A percentile compares a stretch with the other conserved stretches of the same genome.
Evolutionary conservation across 768 basidiomycete genomes (phyloP).

Genomic region (Trametes cinnabarina): DNA sequence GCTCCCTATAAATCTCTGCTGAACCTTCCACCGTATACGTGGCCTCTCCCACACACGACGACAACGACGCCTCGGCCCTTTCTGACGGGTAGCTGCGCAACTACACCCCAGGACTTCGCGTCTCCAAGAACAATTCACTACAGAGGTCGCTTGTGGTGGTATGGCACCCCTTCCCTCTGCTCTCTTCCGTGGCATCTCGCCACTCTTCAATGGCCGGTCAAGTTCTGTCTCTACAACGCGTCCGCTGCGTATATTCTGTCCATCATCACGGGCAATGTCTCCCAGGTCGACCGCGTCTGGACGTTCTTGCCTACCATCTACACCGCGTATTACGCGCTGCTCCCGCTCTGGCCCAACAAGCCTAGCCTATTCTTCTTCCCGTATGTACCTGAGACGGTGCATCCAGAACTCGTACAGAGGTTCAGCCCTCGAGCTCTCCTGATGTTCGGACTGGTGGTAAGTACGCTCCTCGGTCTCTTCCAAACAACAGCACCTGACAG

Average conservation of each 20-base stretch:
- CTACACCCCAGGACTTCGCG: neutral
- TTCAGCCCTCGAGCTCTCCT: conserved; percentile 72
- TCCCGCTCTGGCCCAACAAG: conserved; percentile 54
- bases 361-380: conserved; percentile 50
- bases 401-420: conserved; percentile 34
- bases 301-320: conserved; percentile 78
- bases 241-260: conserved; percentile 55
- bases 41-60: too few species aligned
- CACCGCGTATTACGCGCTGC: conserved; percentile 75
- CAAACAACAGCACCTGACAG: neutral
- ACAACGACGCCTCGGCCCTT: too few species aligned
- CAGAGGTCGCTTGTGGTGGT: too few species aligned
- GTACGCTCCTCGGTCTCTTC: conserved; percentile 18
- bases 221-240: conserved; percentile 54
- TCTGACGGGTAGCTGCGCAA: too few species aligned
- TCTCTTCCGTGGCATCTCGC: conserved; percentile 22
- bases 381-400: conserved; percentile 49
- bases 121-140: neutral
- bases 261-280: conserved; percentile 72
- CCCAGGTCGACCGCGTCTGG: conserved; percentile 83
- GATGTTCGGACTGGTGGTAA: conserved; percentile 67
- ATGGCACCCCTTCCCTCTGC: conserved; percentile 20
- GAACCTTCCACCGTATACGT: too few species aligned
- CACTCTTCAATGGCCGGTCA: conserved; percentile 52
- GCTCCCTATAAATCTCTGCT: too few species aligned